A percentile compares a stretch with the other conserved stretches of the same genome.
These are phyloP conservation scores for Colletotrichum sp. DNA, from an alignment of 2,329 filamentous ascomycete genomes.

Conservation along the genomic window DNA sequence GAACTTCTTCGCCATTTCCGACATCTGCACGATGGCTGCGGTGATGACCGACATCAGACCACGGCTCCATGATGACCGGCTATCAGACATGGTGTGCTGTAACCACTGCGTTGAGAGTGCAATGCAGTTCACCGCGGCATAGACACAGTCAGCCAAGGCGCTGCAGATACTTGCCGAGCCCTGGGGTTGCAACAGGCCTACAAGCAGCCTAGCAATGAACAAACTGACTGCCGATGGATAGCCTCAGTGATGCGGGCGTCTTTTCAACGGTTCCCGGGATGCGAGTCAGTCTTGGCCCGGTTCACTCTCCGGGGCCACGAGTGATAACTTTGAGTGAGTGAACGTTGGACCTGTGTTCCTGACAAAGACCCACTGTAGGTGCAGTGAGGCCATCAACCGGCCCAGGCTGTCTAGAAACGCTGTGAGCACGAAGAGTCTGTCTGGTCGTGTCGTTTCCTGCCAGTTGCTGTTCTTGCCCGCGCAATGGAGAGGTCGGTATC, in stretches of 20 bases:
- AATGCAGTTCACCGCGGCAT: neutral
- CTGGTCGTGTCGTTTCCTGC: neutral
- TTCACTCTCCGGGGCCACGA: neutral
- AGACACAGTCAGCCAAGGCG: neutral
- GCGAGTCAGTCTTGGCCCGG: neutral
- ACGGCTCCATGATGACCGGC: neutral
- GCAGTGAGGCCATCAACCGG: neutral
- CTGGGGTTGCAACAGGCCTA: neutral
- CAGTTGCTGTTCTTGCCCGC: neutral
- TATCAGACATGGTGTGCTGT: neutral
- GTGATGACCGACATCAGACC: neutral
- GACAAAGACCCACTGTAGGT: neutral
- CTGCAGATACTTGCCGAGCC: neutral
- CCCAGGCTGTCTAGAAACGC: neutral
- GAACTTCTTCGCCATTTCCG: slow-evolving; percentile 9
- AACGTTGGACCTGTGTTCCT: neutral
- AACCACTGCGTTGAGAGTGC: neutral
- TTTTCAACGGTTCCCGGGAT: neutral
- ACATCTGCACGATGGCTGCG: neutral
- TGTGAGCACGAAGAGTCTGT: neutral
- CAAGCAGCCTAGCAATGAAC: neutral
- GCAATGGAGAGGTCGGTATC: neutral
- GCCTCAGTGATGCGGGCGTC: neutral
- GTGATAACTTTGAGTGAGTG: neutral
- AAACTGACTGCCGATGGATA: neutral